Base-by-base conservation (phyloP, 2,329 filamentous ascomycete species). In the Davidsoniella australis region DNA sequence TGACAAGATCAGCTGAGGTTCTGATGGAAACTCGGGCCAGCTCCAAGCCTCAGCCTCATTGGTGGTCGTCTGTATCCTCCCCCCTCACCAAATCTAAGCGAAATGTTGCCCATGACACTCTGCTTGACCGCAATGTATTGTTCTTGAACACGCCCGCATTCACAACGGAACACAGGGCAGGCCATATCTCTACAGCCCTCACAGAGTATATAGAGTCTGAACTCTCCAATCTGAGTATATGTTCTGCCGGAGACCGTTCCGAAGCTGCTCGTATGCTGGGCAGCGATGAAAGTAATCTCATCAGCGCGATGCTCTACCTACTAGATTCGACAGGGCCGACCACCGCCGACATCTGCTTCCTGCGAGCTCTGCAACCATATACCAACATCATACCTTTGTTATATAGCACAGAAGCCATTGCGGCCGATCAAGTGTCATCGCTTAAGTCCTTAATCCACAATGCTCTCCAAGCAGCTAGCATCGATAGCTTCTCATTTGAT, bases 71-170 rank as follows among this genome's bases (percentile, higher is more conserved):
- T 69, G 69, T 23, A 55, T 33, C 52, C 66, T 75, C 54, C 74
- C 43, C 72, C 4, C 14, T 18, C 18, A 17, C 10, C 78, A 58
- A 73, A 82, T 36, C 16, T 9, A 44, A 45, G 17, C 16, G 45
- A 5, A 39, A 43, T 18, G 37, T 10, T 58, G 67, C 77, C 47
- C 78, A 79, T 6, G 87, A 91, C 55, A 74, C 78, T 18, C 75
- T 95, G 38, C 67, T 96, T 42, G 89, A 96, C 60, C 76, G 89
- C 26, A 98, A 98, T 59, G 66, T 98, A 4, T 94, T 86, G 62
- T 95, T 98, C 60, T 79, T 95, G 51, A 89, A 96, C 64, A 89
- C 84, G 2, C 77, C 82, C 9, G 79, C 24, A 29, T 45, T 45
- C 29, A 29, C 26, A 12, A 16, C 36, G 9, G 42, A 37, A 2